These are phyloP conservation scores for Dothiorella sarmentorum DNA, from an alignment of 2,329 filamentous ascomycete genomes.

Conservation along the genomic window DNA sequence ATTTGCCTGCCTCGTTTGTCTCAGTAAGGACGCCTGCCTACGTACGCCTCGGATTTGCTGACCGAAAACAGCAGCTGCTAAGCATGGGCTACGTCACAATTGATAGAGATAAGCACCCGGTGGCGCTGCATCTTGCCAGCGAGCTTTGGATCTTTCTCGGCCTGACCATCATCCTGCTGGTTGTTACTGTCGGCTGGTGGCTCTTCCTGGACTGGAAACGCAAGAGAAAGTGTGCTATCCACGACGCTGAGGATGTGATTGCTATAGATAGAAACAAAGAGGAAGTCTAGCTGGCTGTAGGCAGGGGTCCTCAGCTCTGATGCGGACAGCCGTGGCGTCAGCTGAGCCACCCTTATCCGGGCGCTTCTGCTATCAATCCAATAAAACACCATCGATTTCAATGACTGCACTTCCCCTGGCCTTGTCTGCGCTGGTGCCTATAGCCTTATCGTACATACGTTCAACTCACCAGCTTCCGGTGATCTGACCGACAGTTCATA, in stretches of 20 bases:
- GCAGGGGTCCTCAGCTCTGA: not conserved
- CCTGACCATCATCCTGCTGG: conserved; percentile 14
- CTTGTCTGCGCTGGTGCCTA: too few species aligned
- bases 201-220: conserved; percentile 1
- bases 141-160: conserved; percentile 20
- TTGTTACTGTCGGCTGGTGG: conserved; percentile 18
- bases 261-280: too few species aligned
- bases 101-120: not conserved
- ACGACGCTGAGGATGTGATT: too few species aligned
- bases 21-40: conserved; percentile 17
- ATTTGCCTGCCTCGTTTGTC: conserved; percentile 21
- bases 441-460: too few species aligned
- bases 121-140: conserved; percentile 12
- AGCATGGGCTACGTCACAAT: conserved; percentile 20
- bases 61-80: conserved; percentile 20
- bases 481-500: too few species aligned
- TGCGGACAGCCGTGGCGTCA: not conserved
- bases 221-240: not conserved
- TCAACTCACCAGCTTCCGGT: too few species aligned
- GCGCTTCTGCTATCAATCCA: too few species aligned
- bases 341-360: too few species aligned
- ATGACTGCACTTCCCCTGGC: too few species aligned
- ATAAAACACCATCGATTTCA: too few species aligned
- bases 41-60: not conserved
- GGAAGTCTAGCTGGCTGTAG: too few species aligned